A percentile compares a stretch with the other conserved stretches of the same genome.
Conservation (phyloP, 2,329 filamentous ascomycete genomes). For the Daldinia sp. region DNA sequence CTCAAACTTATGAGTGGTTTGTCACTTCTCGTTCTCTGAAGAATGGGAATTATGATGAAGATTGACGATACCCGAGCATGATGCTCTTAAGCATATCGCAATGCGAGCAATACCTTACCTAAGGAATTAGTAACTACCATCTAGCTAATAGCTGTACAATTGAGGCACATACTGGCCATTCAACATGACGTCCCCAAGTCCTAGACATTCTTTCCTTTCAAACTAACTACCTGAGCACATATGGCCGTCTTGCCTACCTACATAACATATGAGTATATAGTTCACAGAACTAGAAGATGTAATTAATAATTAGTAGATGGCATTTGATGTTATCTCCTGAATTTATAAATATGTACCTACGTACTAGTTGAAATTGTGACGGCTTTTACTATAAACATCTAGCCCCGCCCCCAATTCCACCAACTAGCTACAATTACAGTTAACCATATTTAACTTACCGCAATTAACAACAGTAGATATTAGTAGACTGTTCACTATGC, state of each 20-base stretch:
- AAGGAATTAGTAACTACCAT: constrained; percentile 28
- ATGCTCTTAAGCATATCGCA: constrained; percentile 34
- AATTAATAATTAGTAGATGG: constrained; percentile 21
- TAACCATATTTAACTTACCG: too few species aligned
- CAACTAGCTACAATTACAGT: constrained; percentile 24
- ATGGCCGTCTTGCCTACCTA: constrained; percentile 5
- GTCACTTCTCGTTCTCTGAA: constrained; percentile 18
- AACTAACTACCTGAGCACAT: constrained; percentile 6
- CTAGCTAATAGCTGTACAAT: constrained; percentile 34
- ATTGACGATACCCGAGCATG: constrained; percentile 42
- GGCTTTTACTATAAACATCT: not conserved
- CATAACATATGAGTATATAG: not conserved
- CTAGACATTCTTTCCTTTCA: constrained; percentile 15
- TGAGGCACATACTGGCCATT: constrained; percentile 30
- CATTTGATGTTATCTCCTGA: constrained; percentile 13
- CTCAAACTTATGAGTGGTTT: constrained; percentile 26
- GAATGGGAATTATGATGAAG: constrained; percentile 33
- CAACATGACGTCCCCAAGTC: constrained; percentile 16
- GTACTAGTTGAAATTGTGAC: not conserved
- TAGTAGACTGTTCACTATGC: constrained; percentile 26
- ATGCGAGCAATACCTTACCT: constrained; percentile 34
- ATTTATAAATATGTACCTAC: not conserved
- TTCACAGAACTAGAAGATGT: constrained; percentile 17
- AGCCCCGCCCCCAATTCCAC: constrained; percentile 19
- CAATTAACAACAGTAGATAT: not conserved